Evolutionary conservation across 108 stramenopile species (phyloP).

Genomic region (Asterionellopsis glacialis): DNA sequence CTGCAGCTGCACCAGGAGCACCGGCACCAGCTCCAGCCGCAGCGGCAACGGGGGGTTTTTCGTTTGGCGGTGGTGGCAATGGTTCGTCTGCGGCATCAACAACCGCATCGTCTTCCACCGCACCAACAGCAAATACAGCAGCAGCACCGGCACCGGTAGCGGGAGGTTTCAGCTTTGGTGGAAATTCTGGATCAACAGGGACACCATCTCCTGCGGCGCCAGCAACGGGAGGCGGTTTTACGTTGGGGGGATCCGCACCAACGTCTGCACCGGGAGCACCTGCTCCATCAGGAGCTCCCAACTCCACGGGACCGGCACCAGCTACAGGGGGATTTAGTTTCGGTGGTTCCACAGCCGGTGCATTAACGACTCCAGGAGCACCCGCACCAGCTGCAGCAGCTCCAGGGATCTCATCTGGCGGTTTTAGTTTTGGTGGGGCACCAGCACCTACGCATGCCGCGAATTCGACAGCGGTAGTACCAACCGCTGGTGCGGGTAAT

Average conservation of each 20-base stretch:
- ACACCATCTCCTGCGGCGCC: too few relatives aligned
- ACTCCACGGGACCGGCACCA: constrained; percentile 17
- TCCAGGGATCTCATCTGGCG: too few relatives aligned
- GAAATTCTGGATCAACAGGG: too few relatives aligned
- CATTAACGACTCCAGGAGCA: constrained; percentile 15
- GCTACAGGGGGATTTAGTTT: constrained; percentile 14
- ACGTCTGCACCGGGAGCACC: too few relatives aligned
- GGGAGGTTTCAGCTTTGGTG: too few relatives aligned
- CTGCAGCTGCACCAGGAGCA: background rate
- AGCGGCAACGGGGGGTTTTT: constrained; percentile 13
- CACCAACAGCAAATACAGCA: too few relatives aligned
- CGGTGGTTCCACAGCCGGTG: background rate
- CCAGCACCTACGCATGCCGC: constrained; percentile 9
- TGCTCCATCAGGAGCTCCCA: background rate
- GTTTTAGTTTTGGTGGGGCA: background rate
- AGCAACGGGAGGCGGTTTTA: too few relatives aligned
- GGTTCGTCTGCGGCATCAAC: too few relatives aligned
- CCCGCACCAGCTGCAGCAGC: constrained; percentile 9
- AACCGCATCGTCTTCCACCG: too few relatives aligned
- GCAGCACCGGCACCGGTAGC: too few relatives aligned
- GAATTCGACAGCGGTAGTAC: background rate
- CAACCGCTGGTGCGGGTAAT: constrained; percentile 6
- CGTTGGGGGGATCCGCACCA: too few relatives aligned
- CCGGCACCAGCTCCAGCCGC: constrained; percentile 7
- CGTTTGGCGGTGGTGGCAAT: constrained; percentile 9